A percentile compares a stretch with the other conserved stretches of the same genome.
These are phyloP conservation scores for Marchantia paleacea DNA, from an alignment of 225 moss, liverwort and hornwort species.

Conservation along the genomic window DNA sequence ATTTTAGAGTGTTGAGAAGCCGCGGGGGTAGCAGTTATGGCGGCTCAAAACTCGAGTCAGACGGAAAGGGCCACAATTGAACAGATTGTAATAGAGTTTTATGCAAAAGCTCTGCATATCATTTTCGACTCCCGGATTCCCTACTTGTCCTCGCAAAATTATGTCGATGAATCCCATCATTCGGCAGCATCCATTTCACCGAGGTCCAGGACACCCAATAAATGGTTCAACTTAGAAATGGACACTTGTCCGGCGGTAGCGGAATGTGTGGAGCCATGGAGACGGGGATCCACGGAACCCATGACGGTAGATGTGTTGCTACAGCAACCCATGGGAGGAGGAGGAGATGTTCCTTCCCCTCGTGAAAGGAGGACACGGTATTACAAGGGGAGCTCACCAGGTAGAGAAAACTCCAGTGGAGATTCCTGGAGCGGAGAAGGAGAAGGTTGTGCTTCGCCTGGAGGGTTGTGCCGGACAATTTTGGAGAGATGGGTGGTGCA, in stretches of 20 bases:
- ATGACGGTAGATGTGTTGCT: conserved; percentile 92
- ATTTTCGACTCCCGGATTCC: conserved; percentile 85
- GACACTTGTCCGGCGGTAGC: conserved; percentile 56
- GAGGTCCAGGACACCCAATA: conserved; percentile 41
- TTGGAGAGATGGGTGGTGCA: conserved; percentile 94
- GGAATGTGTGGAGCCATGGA: conserved; percentile 85
- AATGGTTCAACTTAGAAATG: conserved; percentile 97
- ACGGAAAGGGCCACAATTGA: conserved; percentile 80
- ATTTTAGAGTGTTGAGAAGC: background rate
- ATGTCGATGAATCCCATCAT: conserved; percentile 35
- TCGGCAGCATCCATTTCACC: conserved; percentile 36
- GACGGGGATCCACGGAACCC: conserved; percentile 63
- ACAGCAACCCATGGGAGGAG: conserved; percentile 77
- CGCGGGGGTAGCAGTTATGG: conserved; percentile 21
- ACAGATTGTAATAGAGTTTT: conserved; percentile 92
- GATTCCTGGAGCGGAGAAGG: conserved; percentile 64
- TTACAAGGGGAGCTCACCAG: conserved; percentile 56
- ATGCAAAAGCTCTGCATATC: conserved; percentile 78
- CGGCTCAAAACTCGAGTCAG: conserved; percentile 24
- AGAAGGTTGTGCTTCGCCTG: conserved; percentile 50
- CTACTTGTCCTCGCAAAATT: conserved; percentile 40
- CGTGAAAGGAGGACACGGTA: conserved; percentile 28
- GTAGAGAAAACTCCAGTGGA: conserved; percentile 47
- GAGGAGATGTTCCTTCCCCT: conserved; percentile 42
- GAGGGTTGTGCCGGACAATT: conserved; percentile 62